Base-by-base conservation (phyloP, 768 basidiomycete species). In the Termitomyces sp. region DNA sequence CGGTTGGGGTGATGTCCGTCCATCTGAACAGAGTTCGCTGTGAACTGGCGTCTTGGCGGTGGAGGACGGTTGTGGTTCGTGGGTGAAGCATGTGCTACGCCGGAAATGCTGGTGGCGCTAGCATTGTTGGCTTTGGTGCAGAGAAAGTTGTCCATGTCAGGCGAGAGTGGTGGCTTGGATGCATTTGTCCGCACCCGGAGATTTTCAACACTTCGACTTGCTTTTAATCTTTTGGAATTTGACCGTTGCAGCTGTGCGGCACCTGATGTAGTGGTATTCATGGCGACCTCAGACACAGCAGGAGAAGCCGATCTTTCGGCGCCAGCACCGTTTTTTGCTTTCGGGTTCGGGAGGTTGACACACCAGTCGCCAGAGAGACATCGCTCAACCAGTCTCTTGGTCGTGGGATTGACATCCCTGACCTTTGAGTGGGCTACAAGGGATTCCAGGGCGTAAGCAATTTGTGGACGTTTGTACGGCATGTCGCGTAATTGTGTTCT, bases 381-480 rank as follows among this genome's bases (percentile, higher is more conserved):
- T 41, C 97, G 83, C 58, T 94, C 90, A 18, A 98, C 97, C 8
- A 99, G 81, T 8, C 97, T 84, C 61, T 85, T 86, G 0, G 95
- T 98, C 0, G 95, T 98, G 2, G 91, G 75, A 57, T 84, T 88
- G 61, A 96, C 79, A 47, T 96, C 91, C 31, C 90, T 83, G 54
- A 97, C 90, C 44, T 83, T 77, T 15, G 84, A 76, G 64, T 94
- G 82, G 58, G 85, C 79, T 34, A 88, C 77, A 29, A 97, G 80
- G 0, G 85, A 87, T 65, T 93, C 89, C 29, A 99, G 81, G 12
- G 88, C 79, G 47, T 84, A 83, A 20, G 93, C 86, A 64, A 98
- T 91, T 69, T 95, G 91, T 1, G 88, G 80, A 8, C 94, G 90
- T 68, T 99, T 99, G 76, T 98, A 98, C 0, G 93, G 90, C 57